Conservation (phyloP, 805 yeast genomes). For the Candida anglica region DNA sequence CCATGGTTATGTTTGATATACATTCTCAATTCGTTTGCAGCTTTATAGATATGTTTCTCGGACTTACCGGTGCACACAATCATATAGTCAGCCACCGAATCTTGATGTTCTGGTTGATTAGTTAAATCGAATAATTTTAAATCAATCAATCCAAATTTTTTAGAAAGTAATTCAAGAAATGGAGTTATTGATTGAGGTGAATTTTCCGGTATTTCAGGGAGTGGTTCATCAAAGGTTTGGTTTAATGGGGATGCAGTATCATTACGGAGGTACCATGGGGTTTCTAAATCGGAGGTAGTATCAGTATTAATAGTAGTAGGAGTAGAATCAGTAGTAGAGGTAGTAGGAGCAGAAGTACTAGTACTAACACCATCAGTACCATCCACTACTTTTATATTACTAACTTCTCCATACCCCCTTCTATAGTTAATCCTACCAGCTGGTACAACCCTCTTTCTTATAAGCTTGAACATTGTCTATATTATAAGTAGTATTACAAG, state of each 20-base stretch:
- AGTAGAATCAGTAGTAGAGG: too few species aligned
- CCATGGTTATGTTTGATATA: conserved; percentile 47
- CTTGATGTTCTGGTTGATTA: conserved; percentile 13
- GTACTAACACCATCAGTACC: too few species aligned
- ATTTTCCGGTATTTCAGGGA: conserved; percentile 58
- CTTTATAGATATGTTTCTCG: conserved; percentile 68
- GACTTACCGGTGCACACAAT: conserved; percentile 75
- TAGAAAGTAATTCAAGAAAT: conserved; percentile 45
- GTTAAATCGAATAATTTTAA: conserved; percentile 63
- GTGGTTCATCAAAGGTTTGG: conserved; percentile 14
- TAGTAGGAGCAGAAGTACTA: too few species aligned
- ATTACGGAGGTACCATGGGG: conserved; percentile 64
- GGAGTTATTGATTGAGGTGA: conserved; percentile 51
- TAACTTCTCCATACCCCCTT: too few species aligned
- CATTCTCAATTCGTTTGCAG: conserved; percentile 55
- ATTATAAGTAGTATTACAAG: too few species aligned
- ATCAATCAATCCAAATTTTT: conserved; percentile 64
- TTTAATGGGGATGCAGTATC: conserved; percentile 26
- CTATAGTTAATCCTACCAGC: too few species aligned
- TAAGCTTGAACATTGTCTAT: too few species aligned
- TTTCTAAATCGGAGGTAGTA: neutral
- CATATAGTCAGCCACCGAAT: conserved; percentile 23
- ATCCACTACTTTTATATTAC: too few species aligned
- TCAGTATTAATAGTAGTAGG: neutral
- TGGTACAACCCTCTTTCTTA: too few species aligned